Base-by-base conservation (phyloP, 2,329 filamentous ascomycete species). In the Zasmidium citrigriseum region DNA sequence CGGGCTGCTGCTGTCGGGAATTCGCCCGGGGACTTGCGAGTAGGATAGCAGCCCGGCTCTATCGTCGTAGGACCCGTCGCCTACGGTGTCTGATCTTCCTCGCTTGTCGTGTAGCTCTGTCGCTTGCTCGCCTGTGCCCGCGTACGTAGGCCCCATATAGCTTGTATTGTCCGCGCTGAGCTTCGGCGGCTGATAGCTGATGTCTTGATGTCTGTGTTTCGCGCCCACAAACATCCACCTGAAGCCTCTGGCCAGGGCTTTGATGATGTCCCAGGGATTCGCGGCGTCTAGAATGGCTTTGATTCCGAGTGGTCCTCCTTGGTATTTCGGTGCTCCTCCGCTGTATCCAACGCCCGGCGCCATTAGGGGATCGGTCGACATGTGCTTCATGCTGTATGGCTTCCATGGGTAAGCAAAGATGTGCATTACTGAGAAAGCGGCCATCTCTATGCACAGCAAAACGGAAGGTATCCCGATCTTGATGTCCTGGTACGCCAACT, bases 391-490 rank as follows among this genome's bases (percentile, higher is more conserved):
- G 61, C 75, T 78, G 73, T 96, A 96, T 1, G 86, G 86, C 56
- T 82, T 81, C 80, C 88, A 95, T 1, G 89, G 83, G 70, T 95
- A 96, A 2, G 92, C 90, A 80, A 87, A 96, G 16, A 95, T 76
- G 72, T 96, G 91, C 54, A 96, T 75, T 46, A 92, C 70, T 18
- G 89, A 80, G 68, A 96, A 96, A 25, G 90, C 77, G 9, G 89
- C 85, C 91, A 96, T 96, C 75, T 96, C 91, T 44, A 95, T 78
- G 70, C 89, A 93, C 22, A 95, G 84, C 11, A 96, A 78, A 52
- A 93, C 77, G 24, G 87, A 87, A 0, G 91, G 90, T 24, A 96
- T 88, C 53, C 90, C 90, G 47, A 95, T 86, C 70, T 90, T 89
- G 67, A 96, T 81, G 72, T 96, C 91, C 0, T 87, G 87, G 45